Conservation (phyloP, 106 monocot genomes). For the Allium fistulosum region DNA sequence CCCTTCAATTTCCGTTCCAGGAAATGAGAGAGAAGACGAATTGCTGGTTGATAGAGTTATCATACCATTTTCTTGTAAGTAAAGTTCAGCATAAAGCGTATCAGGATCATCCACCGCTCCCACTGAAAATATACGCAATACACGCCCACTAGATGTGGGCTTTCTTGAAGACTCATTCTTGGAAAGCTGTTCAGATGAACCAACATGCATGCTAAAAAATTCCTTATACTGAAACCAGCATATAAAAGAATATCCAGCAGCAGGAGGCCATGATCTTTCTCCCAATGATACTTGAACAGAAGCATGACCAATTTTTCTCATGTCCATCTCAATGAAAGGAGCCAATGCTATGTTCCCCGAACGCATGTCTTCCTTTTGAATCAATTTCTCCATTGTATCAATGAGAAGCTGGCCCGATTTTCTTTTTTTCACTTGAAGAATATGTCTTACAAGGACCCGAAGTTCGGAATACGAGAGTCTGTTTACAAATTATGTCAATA, state of each 20-base stretch:
- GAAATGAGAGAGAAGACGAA: constrained; percentile 71
- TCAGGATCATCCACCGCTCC: constrained; percentile 74
- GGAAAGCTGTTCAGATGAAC: constrained; percentile 38
- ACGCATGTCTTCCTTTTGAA: constrained; percentile 65
- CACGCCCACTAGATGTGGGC: constrained; percentile 26
- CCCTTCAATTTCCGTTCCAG: constrained; percentile 73
- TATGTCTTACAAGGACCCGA: constrained; percentile 67
- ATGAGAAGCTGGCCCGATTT: constrained; percentile 73
- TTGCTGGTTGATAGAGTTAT: constrained; percentile 90
- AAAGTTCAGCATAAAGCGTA: constrained; percentile 71
- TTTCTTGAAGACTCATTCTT: constrained; percentile 31
- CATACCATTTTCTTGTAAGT: constrained; percentile 76
- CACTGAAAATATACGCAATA: constrained; percentile 85
- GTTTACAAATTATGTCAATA: neutral
- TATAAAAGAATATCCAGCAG: constrained; percentile 97
- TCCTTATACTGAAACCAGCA: constrained; percentile 92
- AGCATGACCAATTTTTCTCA: constrained; percentile 83
- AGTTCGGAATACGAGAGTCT: constrained; percentile 91
- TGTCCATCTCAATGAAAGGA: constrained; percentile 94
- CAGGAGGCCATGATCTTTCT: constrained; percentile 98
- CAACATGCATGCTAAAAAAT: constrained; percentile 44
- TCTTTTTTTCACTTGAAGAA: constrained; percentile 72
- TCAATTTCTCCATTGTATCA: constrained; percentile 82
- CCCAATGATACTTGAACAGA: constrained; percentile 93
- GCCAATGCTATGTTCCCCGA: constrained; percentile 54